Evolutionary conservation across 2,329 filamentous ascomycete species (phyloP).

Genomic region (Fusarium nematophilum): DNA sequence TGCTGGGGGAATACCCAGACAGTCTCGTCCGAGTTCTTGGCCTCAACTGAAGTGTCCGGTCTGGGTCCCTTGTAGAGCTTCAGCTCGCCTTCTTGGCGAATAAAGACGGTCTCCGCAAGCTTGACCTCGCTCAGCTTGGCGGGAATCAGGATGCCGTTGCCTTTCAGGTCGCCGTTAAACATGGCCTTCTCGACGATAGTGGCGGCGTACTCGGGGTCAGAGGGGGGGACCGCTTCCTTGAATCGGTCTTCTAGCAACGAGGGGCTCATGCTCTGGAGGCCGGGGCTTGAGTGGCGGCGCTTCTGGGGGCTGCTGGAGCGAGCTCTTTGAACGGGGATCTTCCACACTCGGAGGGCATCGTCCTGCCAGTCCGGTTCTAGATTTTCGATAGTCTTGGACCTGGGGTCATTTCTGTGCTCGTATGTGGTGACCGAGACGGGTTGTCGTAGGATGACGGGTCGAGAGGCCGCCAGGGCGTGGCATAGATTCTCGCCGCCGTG

Average conservation of each 20-base stretch:
- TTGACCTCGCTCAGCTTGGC: slow-evolving; percentile 45
- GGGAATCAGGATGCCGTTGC: slow-evolving; percentile 37
- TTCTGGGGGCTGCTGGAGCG: slow-evolving; percentile 51
- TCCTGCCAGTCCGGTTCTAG: slow-evolving; percentile 78
- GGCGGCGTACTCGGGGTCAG: slow-evolving; percentile 46
- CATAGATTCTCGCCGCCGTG: slow-evolving; percentile 85
- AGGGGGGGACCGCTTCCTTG: slow-evolving; percentile 35
- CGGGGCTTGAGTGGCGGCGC: slow-evolving; percentile 43
- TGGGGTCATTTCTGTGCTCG: slow-evolving; percentile 69
- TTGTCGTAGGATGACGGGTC: slow-evolving; percentile 87
- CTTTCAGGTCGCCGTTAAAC: slow-evolving; percentile 49
- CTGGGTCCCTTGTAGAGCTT: slow-evolving; percentile 75
- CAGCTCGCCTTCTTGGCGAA: slow-evolving; percentile 73
- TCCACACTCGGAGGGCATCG: slow-evolving; percentile 84
- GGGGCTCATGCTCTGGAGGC: slow-evolving; percentile 13
- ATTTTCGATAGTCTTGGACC: slow-evolving; percentile 40
- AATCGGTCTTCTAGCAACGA: slow-evolving; percentile 4
- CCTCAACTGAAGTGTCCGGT: slow-evolving; percentile 24
- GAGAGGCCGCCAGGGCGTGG: slow-evolving; percentile 83
- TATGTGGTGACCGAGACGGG: slow-evolving; percentile 78
- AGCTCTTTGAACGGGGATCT: slow-evolving; percentile 65
- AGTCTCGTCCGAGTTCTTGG: slow-evolving; percentile 35
- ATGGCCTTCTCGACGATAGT: slow-evolving; percentile 50
- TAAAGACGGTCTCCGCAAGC: slow-evolving; percentile 59
- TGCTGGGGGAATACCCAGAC: slow-evolving; percentile 45